These are phyloP conservation scores for Fusarium graminum DNA, from an alignment of 2,329 filamentous ascomycete species.

Conservation along the genomic window DNA sequence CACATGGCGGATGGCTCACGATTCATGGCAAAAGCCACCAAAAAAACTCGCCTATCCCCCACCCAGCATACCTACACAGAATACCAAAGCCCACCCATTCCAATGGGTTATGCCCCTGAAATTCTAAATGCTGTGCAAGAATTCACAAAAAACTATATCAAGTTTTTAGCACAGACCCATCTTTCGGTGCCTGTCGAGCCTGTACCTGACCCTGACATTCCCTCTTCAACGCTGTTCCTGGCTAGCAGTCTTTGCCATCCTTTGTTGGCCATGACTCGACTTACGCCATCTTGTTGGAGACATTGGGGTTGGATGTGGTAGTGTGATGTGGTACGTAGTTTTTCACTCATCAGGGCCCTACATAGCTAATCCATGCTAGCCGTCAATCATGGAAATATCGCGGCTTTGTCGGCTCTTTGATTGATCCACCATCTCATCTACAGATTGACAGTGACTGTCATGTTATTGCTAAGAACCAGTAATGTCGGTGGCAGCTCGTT, in stretches of 20 bases:
- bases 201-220: constrained; percentile 31
- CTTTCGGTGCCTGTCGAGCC: constrained; percentile 21
- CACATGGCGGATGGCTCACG: constrained; percentile 31
- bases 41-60: constrained; percentile 11
- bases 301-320: constrained; percentile 15
- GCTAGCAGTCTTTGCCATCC: constrained; percentile 35
- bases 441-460: constrained; percentile 86
- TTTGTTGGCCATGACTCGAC: constrained; percentile 41
- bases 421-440: constrained; percentile 52
- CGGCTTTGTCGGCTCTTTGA: constrained; percentile 32
- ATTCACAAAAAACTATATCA: constrained; percentile 39
- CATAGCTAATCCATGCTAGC: constrained; percentile 24
- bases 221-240: constrained; percentile 34
- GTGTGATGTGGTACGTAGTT: not conserved
- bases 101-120: constrained; percentile 32
- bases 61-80: constrained; percentile 19
- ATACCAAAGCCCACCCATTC: constrained; percentile 39
- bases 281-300: constrained; percentile 24
- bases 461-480: constrained; percentile 87
- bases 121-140: constrained; percentile 32
- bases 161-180: constrained; percentile 8
- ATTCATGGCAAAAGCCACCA: constrained; percentile 39
- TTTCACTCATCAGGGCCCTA: constrained; percentile 12
- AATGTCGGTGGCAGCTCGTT: constrained; percentile 80
- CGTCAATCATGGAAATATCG: constrained; percentile 38